Evolutionary conservation across 2,329 filamentous ascomycete species (phyloP).

Genomic region (Sarocladium oryzae): DNA sequence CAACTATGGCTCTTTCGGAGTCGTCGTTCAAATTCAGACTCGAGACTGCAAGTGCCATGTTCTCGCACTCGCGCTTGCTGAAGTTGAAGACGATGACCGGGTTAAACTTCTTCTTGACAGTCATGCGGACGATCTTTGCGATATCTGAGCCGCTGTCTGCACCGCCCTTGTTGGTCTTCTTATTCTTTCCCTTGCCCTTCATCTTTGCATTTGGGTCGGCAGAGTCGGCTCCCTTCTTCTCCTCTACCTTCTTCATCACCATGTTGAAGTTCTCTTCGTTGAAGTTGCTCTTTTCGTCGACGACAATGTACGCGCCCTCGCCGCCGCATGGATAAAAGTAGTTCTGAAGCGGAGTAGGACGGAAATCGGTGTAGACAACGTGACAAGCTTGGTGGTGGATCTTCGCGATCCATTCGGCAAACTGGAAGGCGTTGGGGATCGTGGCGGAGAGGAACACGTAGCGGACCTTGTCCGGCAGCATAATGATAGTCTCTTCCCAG

Average conservation of each 20-base stretch:
- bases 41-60: constrained; percentile 80
- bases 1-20: constrained; percentile 89
- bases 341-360: constrained; percentile 91
- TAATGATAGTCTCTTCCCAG: constrained; percentile 98
- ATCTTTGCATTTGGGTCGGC: constrained; percentile 71
- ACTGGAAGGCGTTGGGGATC: constrained; percentile 98
- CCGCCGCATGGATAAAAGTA: constrained; percentile 95
- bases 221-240: constrained; percentile 79
- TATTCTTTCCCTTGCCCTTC: constrained; percentile 86
- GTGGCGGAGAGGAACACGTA: constrained; percentile 98
- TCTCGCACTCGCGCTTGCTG: constrained; percentile 95
- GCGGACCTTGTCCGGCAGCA: constrained; percentile 95
- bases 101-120: constrained; percentile 95
- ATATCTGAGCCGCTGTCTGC: constrained; percentile 72
- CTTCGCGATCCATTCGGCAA: constrained; percentile 98
- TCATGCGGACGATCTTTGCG: constrained; percentile 97
- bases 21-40: constrained; percentile 92
- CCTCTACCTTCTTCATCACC: constrained; percentile 84
- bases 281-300: constrained; percentile 95
- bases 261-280: constrained; percentile 96
- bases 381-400: constrained; percentile 97
- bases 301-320: constrained; percentile 86
- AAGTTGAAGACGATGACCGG: constrained; percentile 99
- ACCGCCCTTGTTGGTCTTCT: constrained; percentile 86
- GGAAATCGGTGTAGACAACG: constrained; percentile 98